Evolutionary conservation across 805 yeast genomes (phyloP).

Genomic region (Yarrowia phangngaensis): DNA sequence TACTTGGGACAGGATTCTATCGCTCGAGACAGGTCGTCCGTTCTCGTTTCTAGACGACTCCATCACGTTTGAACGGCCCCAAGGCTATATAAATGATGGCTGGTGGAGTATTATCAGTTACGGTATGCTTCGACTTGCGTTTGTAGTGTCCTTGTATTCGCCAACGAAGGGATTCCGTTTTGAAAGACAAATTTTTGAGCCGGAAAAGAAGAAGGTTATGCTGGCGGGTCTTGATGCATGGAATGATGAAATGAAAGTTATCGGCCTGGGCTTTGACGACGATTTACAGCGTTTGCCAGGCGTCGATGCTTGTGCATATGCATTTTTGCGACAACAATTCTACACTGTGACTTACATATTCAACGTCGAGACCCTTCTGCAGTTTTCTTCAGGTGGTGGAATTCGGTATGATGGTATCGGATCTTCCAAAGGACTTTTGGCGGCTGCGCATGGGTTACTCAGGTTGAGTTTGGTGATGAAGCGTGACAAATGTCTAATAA

Average conservation of each 20-base stretch:
- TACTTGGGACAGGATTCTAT: constrained; percentile 51
- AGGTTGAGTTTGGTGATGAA: constrained; percentile 33
- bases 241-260: constrained; percentile 32
- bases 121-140: constrained; percentile 32
- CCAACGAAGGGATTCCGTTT: constrained; percentile 28
- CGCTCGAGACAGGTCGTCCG: constrained; percentile 51
- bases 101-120: constrained; percentile 45
- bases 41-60: constrained; percentile 42
- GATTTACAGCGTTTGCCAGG: constrained; percentile 30
- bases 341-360: constrained; percentile 20
- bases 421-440: constrained; percentile 38
- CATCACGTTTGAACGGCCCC: constrained; percentile 36
- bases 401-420: constrained; percentile 34
- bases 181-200: constrained; percentile 27
- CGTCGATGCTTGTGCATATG: constrained; percentile 29
- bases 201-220: constrained; percentile 22
- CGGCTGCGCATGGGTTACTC: constrained; percentile 39
- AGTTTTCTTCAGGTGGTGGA: constrained; percentile 28
- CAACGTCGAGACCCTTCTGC: constrained; percentile 31
- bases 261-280: constrained; percentile 37
- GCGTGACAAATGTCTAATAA: constrained; percentile 37
- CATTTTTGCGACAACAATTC: constrained; percentile 31
- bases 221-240: constrained; percentile 28
- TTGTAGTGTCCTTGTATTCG: constrained; percentile 28
- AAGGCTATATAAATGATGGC: constrained; percentile 28